These are phyloP conservation scores for Dillenia suffruticosa DNA, from an alignment of 164 flowering plant species.

Conservation along the genomic window DNA sequence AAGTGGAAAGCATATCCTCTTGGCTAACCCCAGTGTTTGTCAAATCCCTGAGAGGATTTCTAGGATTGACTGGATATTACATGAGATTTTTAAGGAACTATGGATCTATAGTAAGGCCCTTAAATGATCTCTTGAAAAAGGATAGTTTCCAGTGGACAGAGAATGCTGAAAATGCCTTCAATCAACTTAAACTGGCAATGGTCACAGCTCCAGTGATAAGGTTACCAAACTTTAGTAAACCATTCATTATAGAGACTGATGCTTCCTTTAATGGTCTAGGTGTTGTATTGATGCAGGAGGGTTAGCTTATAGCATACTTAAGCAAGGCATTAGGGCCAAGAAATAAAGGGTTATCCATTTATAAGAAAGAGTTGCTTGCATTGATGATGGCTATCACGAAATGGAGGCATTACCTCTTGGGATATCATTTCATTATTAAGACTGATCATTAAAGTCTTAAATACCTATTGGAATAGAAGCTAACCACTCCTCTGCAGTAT, in stretches of 20 bases:
- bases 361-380: constrained; percentile 8
- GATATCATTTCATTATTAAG: background rate
- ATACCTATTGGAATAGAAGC: background rate
- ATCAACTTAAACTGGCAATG: background rate
- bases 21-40: background rate
- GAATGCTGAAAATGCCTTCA: background rate
- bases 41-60: constrained; percentile 3
- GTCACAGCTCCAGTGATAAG: background rate
- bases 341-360: background rate
- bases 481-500: background rate
- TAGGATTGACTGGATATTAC: constrained; percentile 5
- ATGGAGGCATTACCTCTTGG: background rate
- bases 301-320: constrained; percentile 1
- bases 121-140: background rate
- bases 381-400: background rate
- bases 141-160: background rate
- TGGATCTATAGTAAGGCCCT: background rate
- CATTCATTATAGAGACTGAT: background rate
- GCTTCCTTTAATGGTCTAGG: background rate
- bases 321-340: background rate
- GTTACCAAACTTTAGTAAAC: constrained; percentile 3
- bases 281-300: background rate
- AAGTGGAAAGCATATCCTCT: too few relatives aligned
- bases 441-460: constrained; percentile 8
- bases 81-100: background rate